phyloP scores from a whole-genome alignment of 805 yeast species.

The Metschnikowia arizonensis region DNA sequence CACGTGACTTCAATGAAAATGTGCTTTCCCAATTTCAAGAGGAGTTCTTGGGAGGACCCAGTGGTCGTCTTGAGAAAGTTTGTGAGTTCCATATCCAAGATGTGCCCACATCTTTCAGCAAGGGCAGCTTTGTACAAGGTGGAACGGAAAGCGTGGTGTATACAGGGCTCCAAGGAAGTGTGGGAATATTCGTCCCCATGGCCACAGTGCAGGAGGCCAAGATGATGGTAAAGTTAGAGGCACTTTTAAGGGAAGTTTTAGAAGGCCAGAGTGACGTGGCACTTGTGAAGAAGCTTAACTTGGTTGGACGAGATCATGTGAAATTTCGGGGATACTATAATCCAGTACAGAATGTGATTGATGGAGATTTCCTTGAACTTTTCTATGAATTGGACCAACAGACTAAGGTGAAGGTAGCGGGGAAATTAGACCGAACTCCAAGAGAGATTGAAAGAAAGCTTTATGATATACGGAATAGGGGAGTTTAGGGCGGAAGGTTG shows the following conservation, averaged over 20 bases:
- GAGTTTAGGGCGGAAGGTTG: too few species aligned
- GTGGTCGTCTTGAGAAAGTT: constrained; percentile 45
- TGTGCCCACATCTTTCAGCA: constrained; percentile 57
- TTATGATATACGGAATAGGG: constrained; percentile 46
- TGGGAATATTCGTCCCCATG: constrained; percentile 73
- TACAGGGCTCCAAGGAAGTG: constrained; percentile 75
- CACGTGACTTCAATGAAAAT: constrained; percentile 50
- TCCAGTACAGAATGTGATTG: constrained; percentile 74
- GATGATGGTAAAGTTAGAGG: constrained; percentile 54
- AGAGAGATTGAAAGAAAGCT: constrained; percentile 50
- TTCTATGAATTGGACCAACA: constrained; percentile 37
- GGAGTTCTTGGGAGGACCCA: constrained; percentile 45
- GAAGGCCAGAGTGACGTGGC: constrained; percentile 25
- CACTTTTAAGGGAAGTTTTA: constrained; percentile 32
- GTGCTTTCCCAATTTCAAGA: constrained; percentile 28
- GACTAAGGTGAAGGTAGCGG: constrained; percentile 35
- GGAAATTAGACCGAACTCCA: constrained; percentile 43
- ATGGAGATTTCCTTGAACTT: constrained; percentile 81
- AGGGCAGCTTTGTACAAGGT: constrained; percentile 52
- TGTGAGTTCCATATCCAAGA: constrained; percentile 70
- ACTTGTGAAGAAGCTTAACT: constrained; percentile 25
- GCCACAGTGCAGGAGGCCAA: constrained; percentile 56
- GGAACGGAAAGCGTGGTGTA: constrained; percentile 67
- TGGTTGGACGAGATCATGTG: constrained; percentile 65
- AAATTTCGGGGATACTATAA: constrained; percentile 73